phyloP scores from a whole-genome alignment of 1,284 basidiomycete genomes.

The Moniliophthora roreri region DNA sequence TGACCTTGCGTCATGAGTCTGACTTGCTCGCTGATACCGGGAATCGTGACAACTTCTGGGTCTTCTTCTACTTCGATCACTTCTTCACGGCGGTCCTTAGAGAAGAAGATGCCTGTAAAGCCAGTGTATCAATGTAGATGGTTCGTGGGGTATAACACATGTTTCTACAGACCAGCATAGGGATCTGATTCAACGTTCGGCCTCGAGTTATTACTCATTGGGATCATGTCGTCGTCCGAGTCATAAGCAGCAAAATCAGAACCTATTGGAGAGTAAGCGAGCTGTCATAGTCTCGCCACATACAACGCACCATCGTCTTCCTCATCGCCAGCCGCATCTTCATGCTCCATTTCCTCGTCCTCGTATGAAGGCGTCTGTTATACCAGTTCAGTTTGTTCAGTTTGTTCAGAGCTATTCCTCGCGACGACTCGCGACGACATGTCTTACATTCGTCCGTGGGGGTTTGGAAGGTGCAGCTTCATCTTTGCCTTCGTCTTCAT shows the following conservation, averaged over 20 bases:
- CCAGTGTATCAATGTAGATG: constrained; percentile 8
- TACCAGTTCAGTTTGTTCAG: not conserved
- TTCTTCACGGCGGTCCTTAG: constrained; percentile 84
- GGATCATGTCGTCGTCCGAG: constrained; percentile 54
- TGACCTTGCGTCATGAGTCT: constrained; percentile 83
- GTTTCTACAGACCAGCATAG: constrained; percentile 67
- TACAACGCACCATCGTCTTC: constrained; percentile 49
- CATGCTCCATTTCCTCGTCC: constrained; percentile 36
- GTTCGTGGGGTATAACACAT: no score
- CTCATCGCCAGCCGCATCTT: constrained; percentile 48
- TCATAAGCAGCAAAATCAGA: constrained; percentile 75
- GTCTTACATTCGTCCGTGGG: constrained; percentile 21
- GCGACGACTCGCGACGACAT: constrained; percentile 10
- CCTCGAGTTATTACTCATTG: constrained; percentile 30
- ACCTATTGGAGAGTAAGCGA: constrained; percentile 28
- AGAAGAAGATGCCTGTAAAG: constrained; percentile 80
- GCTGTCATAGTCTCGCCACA: constrained; percentile 5
- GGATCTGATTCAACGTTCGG: constrained; percentile 65
- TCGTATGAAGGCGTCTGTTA: constrained; percentile 53
- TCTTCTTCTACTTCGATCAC: constrained; percentile 85
- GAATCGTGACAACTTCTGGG: constrained; percentile 52
- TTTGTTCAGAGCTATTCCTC: constrained; percentile 12
- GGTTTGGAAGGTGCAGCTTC: constrained; percentile 23
- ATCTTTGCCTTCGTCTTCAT: constrained; percentile 46
- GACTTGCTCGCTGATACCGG: constrained; percentile 45